phyloP scores from a whole-genome alignment of 176 grass and related monocot species.

The Miscanthus lutarioriparius region DNA sequence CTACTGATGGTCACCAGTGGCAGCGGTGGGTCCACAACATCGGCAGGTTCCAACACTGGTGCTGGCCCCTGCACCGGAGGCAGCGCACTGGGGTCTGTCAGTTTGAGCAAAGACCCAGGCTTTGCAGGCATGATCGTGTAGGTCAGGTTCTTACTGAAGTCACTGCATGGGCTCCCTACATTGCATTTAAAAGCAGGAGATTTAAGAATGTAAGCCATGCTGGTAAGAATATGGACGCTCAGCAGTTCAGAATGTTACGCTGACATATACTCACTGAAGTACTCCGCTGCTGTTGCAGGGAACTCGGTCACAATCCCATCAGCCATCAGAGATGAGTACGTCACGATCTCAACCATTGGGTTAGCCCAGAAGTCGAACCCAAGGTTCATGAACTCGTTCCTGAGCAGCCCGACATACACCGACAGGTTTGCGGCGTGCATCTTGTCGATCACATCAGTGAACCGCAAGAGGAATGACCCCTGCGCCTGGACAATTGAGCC shows the following conservation, averaged over 20 bases:
- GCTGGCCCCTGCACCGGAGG: constrained; percentile 66
- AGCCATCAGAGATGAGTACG: constrained; percentile 40
- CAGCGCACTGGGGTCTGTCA: constrained; percentile 40
- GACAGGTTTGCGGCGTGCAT: constrained; percentile 62
- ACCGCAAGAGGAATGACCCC: constrained; percentile 65
- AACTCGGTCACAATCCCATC: constrained; percentile 81
- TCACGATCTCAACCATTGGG: constrained; percentile 68
- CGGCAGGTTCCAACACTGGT: constrained; percentile 55
- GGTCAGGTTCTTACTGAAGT: constrained; percentile 52
- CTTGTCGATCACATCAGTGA: constrained; percentile 49
- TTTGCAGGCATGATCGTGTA: constrained; percentile 64
- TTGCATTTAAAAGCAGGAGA: neutral
- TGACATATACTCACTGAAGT: constrained; percentile 69
- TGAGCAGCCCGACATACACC: constrained; percentile 61
- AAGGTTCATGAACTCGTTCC: constrained; percentile 77
- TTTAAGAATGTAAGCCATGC: neutral
- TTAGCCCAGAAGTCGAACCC: constrained; percentile 84
- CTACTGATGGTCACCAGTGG: constrained; percentile 43
- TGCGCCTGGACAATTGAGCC: constrained; percentile 39
- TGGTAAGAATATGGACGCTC: neutral
- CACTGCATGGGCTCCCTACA: constrained; percentile 81
- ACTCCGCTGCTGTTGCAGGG: constrained; percentile 68
- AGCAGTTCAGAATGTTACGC: neutral
- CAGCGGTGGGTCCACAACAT: constrained; percentile 72
- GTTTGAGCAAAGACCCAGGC: constrained; percentile 54